Evolutionary conservation across 1,284 basidiomycete species (phyloP), one percentile per base, ranked within the genome.

Genomic region (Ceratobasidium sp.): DNA sequence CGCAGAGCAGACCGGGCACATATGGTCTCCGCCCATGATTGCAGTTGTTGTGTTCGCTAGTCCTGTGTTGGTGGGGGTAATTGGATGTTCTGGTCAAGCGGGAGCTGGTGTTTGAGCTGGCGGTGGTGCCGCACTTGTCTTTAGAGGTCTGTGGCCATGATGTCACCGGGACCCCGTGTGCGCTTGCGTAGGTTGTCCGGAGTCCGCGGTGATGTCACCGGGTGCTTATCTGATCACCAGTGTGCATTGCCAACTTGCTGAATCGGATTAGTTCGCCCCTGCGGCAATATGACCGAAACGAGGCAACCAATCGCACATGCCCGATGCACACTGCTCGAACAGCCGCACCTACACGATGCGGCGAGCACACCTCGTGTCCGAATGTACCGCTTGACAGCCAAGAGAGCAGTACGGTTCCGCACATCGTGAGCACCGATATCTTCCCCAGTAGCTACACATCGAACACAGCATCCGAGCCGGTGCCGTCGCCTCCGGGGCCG

Each of bases 371-470:
- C 89, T 84, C 43, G 89, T 90, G 81, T 91, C 90, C 59, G 87
- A 84, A 79, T 91, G 90, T 0, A 88, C 86, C 13, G 82, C 84
- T 75, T 87, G 85, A 79, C 90, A 91, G 54, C 86, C 87, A 66
- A 86, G 81, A 81, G 88, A 88, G 80, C 91, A 91, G 78, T 88
- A 91, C 13, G 88, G 84, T 83, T 90, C 84, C 0, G 87, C 86
- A 81, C 90, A 92, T 80, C 85, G 86, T 79, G 84, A 86, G 82
- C 90, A 92, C 74, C 86, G 88, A 80, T 92, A 92, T 17, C 85
- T 84, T 7, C 90, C 90, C 87, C 88, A 91, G 82, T 90, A 92
- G 1, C 91, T 90, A 77, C 91, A 92, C 34, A 91, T 89, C 1
- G 90, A 88, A 81, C 91, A 92, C 29, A 92, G 80, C 77, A 88